Evolutionary conservation across 2,329 filamentous ascomycete genomes (phyloP).

Genomic region (Penicillium sp.): DNA sequence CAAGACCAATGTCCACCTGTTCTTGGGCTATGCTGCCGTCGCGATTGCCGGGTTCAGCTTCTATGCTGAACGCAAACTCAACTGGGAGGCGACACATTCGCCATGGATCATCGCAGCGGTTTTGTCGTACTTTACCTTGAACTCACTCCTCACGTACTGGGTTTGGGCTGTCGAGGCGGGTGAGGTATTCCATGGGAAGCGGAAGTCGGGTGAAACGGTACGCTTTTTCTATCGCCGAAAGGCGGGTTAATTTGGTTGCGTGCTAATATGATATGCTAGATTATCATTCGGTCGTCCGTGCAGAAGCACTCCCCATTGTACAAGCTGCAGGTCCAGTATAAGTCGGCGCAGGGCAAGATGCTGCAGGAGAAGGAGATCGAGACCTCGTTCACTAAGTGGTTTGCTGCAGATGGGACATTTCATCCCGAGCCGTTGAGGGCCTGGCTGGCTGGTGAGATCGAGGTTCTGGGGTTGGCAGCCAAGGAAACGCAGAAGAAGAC

Average conservation of each 20-base stretch:
- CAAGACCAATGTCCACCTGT: slow-evolving; percentile 72
- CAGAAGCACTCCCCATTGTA: slow-evolving; percentile 78
- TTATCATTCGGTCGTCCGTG: slow-evolving; percentile 61
- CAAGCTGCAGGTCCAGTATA: slow-evolving; percentile 55
- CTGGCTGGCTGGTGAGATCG: slow-evolving; percentile 53
- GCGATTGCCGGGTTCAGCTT: slow-evolving; percentile 75
- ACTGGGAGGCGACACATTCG: slow-evolving; percentile 73
- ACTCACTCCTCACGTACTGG: slow-evolving; percentile 72
- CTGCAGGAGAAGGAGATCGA: slow-evolving; percentile 43
- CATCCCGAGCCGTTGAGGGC: slow-evolving; percentile 53
- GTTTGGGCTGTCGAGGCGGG: slow-evolving; percentile 73
- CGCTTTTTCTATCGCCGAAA: no score
- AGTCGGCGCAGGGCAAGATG: slow-evolving; percentile 32
- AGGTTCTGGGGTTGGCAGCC: slow-evolving; percentile 46
- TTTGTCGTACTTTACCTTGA: slow-evolving; percentile 66
- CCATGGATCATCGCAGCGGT: slow-evolving; percentile 72
- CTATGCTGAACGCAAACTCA: slow-evolving; percentile 80
- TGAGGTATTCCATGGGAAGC: slow-evolving; percentile 68
- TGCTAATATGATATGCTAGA: no score
- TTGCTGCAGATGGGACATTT: slow-evolving; percentile 50
- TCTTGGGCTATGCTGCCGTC: slow-evolving; percentile 74
- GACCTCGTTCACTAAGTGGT: slow-evolving; percentile 54
- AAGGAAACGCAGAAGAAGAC: slow-evolving; percentile 30
- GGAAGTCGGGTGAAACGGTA: slow-evolving; percentile 58
- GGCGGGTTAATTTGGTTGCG: no score